These are phyloP conservation scores for Rosa rugosa DNA, from an alignment of 306 rosid genomes.

Conservation along the genomic window DNA sequence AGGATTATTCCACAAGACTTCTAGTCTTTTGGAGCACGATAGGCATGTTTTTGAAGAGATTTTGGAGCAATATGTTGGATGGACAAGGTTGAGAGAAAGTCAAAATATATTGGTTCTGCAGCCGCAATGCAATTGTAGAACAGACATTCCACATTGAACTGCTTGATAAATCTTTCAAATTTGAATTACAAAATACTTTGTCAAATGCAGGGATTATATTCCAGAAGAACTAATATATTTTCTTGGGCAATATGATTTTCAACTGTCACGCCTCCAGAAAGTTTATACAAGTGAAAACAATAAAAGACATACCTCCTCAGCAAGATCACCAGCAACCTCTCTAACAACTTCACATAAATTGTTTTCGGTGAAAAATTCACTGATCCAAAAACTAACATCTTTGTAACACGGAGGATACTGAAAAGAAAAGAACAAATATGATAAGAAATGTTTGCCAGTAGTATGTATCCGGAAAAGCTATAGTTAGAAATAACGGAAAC, in stretches of 20 bases:
- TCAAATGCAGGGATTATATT: neutral
- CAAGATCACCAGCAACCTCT: slow-evolving; percentile 94
- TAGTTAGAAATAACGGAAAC: neutral
- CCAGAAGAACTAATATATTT: neutral
- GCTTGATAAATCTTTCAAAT: neutral
- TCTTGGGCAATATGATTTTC: neutral
- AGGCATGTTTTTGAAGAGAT: neutral
- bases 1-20: neutral
- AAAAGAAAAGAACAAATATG: slow-evolving; percentile 10
- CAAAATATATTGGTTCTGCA: neutral
- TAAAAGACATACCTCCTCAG: slow-evolving; percentile 75
- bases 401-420: slow-evolving; percentile 98
- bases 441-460: neutral
- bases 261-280: neutral
- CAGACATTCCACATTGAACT: neutral
- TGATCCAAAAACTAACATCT: slow-evolving; percentile 95
- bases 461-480: slow-evolving; percentile 6
- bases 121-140: neutral
- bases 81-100: neutral
- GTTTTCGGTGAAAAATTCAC: slow-evolving; percentile 83
- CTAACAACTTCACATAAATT: slow-evolving; percentile 97
- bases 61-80: neutral
- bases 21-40: neutral
- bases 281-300: neutral
- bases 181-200: neutral